A percentile compares a stretch with the other conserved stretches of the same genome.
Conservation (phyloP, 768 basidiomycete genomes). For the Lactarius psammicola region DNA sequence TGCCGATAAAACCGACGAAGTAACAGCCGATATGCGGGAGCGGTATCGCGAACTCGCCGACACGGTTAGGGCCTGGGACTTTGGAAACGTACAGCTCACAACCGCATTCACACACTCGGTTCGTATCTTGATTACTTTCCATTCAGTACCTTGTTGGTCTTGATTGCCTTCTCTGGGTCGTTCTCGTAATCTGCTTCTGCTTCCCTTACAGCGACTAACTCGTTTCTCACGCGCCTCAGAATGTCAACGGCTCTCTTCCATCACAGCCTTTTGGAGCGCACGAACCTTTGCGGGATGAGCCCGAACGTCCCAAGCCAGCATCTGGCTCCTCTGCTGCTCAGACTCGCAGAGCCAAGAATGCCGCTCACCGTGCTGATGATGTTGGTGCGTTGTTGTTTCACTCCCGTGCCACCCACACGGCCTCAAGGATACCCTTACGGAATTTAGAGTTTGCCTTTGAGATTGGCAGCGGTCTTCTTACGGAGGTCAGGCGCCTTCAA, state of each 20-base stretch:
- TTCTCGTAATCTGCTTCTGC: constrained; percentile 20
- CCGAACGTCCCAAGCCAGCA: constrained; percentile 59
- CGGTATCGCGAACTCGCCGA: constrained; percentile 76
- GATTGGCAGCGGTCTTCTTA: constrained; percentile 88
- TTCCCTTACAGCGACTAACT: constrained; percentile 21
- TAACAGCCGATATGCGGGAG: constrained; percentile 66
- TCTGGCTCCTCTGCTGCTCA: constrained; percentile 77
- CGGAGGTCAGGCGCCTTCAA: constrained; percentile 89
- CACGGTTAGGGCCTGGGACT: constrained; percentile 73
- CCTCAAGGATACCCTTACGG: constrained; percentile 10
- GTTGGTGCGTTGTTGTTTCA: constrained; percentile 57
- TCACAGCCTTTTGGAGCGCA: constrained; percentile 29
- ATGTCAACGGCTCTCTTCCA: constrained; percentile 36
- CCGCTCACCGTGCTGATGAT: constrained; percentile 85
- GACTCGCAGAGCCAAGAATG: constrained; percentile 87
- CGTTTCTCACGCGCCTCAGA: constrained; percentile 13
- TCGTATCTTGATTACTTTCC: constrained; percentile 30
- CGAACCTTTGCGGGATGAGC: constrained; percentile 58
- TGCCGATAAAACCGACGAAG: constrained; percentile 58
- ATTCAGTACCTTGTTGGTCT: constrained; percentile 23
- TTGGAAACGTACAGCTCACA: constrained; percentile 74
- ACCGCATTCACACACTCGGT: constrained; percentile 67
- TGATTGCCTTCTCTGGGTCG: constrained; percentile 25
- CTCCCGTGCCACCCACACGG: background rate
- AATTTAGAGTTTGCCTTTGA: constrained; percentile 92